Conservation (phyloP, 148 eudicot genomes). For the Vaccinium darrowii region DNA sequence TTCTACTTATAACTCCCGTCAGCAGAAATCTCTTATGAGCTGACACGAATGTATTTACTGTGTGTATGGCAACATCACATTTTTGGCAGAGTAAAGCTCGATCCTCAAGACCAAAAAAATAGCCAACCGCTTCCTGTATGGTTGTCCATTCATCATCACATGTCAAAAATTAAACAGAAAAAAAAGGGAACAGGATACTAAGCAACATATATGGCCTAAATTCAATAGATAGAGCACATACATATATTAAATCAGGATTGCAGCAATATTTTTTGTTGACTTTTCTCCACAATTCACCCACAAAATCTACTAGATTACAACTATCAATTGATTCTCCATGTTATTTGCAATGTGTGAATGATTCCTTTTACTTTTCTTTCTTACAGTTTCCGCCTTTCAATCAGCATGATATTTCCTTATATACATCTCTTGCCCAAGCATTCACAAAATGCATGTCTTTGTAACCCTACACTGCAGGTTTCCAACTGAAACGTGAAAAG, state of each 20-base stretch:
- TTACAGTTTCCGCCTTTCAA: neutral
- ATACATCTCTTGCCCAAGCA: constrained; percentile 1
- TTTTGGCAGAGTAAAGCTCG: constrained; percentile 86
- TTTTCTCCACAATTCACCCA: neutral
- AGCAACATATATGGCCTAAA: too few species aligned
- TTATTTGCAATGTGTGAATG: neutral
- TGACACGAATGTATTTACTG: constrained; percentile 61
- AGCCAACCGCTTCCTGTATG: constrained; percentile 81
- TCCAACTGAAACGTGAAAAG: constrained; percentile 7
- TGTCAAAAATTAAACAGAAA: too few species aligned
- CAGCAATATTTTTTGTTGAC: too few species aligned
- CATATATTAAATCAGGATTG: too few species aligned
- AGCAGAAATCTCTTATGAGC: constrained; percentile 85
- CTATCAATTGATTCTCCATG: neutral
- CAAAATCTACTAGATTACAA: neutral
- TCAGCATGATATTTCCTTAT: neutral
- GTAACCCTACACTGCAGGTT: neutral
- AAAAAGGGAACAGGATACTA: too few species aligned
- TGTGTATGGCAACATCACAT: constrained; percentile 87
- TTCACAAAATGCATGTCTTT: neutral
- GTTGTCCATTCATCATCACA: neutral
- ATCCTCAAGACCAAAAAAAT: constrained; percentile 93
- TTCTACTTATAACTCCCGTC: constrained; percentile 88
- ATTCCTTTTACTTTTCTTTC: too few species aligned
- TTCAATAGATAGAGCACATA: too few species aligned